A percentile compares a stretch with the other conserved stretches of the same genome.
Evolutionary conservation across 495 filamentous ascomycete genomes (phyloP).

Genomic region (Aspergillus incahuasiensis): DNA sequence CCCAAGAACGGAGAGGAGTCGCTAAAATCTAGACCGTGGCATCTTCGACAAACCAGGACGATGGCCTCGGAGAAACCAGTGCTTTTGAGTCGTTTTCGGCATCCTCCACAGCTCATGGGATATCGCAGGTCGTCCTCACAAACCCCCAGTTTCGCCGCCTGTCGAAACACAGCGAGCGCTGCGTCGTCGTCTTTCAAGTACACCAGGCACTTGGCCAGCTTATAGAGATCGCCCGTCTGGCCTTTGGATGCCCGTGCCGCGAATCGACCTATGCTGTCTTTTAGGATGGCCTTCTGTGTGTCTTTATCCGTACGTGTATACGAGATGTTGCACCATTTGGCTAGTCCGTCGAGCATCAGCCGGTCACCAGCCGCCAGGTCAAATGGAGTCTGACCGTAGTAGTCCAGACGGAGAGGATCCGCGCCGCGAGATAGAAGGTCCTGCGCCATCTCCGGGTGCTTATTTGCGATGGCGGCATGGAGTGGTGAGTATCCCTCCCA

Average conservation of each 20-base stretch:
- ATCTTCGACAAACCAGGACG: background rate
- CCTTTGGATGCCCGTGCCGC: background rate
- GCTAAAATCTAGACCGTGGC: background rate
- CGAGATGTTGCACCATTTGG: background rate
- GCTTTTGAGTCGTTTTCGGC: background rate
- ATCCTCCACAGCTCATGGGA: background rate
- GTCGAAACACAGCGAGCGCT: background rate
- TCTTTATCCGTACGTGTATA: background rate
- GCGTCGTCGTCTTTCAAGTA: background rate
- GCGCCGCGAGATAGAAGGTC: background rate
- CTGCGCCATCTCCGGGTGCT: background rate
- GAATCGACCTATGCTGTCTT: background rate
- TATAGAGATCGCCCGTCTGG: background rate
- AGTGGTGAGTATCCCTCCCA: background rate
- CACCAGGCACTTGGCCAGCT: conserved; percentile 2
- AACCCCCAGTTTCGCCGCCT: background rate
- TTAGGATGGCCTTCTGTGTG: background rate
- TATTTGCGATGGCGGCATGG: background rate
- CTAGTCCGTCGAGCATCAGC: background rate
- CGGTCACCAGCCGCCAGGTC: background rate
- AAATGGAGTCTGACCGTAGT: background rate
- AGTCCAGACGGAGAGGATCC: background rate
- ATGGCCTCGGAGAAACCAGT: background rate
- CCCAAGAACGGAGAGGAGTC: background rate
- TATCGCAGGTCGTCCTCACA: conserved; percentile 1